These are phyloP conservation scores for Sporothrix brasiliensis DNA, from an alignment of 2,329 filamentous ascomycete genomes.

Conservation along the genomic window DNA sequence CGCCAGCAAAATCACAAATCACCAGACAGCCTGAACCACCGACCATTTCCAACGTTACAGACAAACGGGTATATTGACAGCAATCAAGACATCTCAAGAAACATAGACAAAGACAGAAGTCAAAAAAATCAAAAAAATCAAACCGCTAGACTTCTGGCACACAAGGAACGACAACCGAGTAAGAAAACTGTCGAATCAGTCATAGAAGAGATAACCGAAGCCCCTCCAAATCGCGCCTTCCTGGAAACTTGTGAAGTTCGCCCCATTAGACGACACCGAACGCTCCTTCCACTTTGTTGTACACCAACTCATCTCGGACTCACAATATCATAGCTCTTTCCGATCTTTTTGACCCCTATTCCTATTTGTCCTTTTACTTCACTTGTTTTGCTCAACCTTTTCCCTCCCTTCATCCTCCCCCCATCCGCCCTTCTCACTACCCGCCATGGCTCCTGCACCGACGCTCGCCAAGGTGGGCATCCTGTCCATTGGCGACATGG, in stretches of 20 bases:
- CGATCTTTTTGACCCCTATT: not conserved
- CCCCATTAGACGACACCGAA: not conserved
- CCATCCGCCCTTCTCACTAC: not conserved
- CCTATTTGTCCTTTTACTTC: not conserved
- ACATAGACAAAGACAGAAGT: not conserved
- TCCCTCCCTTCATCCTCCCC: not conserved
- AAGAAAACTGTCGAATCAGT: not conserved
- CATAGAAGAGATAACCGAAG: not conserved
- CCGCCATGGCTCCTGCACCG: constrained; percentile 37
- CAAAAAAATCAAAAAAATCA: not conserved
- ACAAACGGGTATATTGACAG: not conserved
- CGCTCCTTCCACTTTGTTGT: constrained; percentile 13
- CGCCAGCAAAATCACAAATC: not conserved
- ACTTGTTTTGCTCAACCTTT: not conserved
- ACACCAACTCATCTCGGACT: constrained; percentile 15
- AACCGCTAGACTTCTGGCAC: not conserved
- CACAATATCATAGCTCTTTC: constrained; percentile 2
- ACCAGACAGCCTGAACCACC: not conserved
- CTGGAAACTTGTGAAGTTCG: constrained; percentile 16
- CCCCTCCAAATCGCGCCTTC: constrained; percentile 6
- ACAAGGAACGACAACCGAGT: too few species aligned
- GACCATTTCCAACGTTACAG: not conserved
- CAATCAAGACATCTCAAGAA: constrained; percentile 17
- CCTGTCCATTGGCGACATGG: constrained; percentile 60
- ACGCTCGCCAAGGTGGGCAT: constrained; percentile 46